Evolutionary conservation across 345 rosid genomes (phyloP).

Genomic region (Salix caprea): DNA sequence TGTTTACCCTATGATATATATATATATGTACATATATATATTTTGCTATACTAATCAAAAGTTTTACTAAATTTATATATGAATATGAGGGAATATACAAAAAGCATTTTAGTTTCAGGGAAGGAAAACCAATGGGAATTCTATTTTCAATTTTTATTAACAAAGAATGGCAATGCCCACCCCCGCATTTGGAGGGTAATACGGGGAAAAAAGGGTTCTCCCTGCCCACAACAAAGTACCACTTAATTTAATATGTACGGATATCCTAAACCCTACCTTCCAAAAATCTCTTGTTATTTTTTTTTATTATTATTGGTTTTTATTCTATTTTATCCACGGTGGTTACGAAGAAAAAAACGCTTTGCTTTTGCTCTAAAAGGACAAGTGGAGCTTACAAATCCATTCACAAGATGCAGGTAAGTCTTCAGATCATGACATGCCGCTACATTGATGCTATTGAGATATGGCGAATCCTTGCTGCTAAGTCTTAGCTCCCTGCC

Average conservation of each 20-base stretch:
- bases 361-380: conserved; percentile 40
- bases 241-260: neutral
- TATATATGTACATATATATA: no score
- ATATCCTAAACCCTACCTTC: neutral
- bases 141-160: neutral
- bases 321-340: neutral
- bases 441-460: conserved; percentile 13
- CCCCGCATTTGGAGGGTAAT: no score
- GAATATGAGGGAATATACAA: neutral
- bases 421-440: conserved; percentile 27
- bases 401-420: conserved; percentile 33
- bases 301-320: no score
- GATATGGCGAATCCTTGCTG: conserved; percentile 22
- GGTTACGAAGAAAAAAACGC: conserved; percentile 12
- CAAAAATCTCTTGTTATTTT: no score
- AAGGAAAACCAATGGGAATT: neutral
- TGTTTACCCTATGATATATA: no score
- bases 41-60: no score
- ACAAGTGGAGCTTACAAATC: conserved; percentile 48
- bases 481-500: conserved; percentile 27
- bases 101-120: neutral
- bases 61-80: no score
- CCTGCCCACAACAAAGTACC: no score
- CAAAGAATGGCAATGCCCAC: neutral
- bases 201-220: no score